phyloP scores from a whole-genome alignment of 306 rosid species.

The Cicer judaicum region DNA sequence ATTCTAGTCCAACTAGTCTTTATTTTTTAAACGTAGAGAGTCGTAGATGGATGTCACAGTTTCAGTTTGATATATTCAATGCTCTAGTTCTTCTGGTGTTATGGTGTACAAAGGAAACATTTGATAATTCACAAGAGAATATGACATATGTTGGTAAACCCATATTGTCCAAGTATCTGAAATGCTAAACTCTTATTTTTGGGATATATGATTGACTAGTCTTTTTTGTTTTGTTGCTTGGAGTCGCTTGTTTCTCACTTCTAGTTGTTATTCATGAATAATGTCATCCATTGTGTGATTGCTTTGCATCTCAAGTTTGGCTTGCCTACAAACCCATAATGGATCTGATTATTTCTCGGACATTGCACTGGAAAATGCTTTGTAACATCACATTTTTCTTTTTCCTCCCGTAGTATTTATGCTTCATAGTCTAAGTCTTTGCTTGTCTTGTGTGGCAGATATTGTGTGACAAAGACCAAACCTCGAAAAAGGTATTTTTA shows the following conservation, averaged over 20 bases:
- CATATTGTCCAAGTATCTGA: conserved; percentile 9
- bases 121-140: background rate
- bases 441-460: conserved; percentile 56
- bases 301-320: conserved; percentile 5
- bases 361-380: background rate
- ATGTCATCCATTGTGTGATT: conserved; percentile 2
- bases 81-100: conserved; percentile 2
- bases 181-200: conserved; percentile 12
- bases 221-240: conserved; percentile 4
- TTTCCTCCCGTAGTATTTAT: background rate
- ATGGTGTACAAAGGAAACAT: background rate
- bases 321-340: conserved; percentile 1
- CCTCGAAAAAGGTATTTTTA: conserved; percentile 71
- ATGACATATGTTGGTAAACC: background rate
- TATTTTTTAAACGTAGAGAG: no score
- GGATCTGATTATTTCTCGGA: background rate
- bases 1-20: conserved; percentile 18
- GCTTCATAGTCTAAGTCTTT: conserved; percentile 34
- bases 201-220: conserved; percentile 14
- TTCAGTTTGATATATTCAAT: background rate
- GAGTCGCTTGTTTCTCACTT: conserved; percentile 22
- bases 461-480: conserved; percentile 84
- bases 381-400: background rate
- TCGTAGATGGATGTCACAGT: background rate
- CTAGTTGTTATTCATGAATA: conserved; percentile 12